Conservation (phyloP, 1,284 basidiomycete genomes). For the Melanopsichium pennsylvanicum region DNA sequence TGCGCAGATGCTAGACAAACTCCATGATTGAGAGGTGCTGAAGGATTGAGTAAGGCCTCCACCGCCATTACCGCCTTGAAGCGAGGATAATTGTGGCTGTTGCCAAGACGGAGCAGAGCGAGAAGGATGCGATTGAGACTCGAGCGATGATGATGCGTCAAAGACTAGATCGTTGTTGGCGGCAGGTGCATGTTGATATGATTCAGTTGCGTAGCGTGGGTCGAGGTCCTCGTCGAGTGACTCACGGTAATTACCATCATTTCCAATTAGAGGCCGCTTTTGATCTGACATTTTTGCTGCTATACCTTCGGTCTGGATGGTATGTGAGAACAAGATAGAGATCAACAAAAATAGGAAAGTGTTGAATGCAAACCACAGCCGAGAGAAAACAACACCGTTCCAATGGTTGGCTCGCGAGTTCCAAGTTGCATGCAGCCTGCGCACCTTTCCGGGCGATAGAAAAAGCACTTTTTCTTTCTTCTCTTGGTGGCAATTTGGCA, state of each 20-base stretch:
- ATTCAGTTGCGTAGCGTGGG: slow-evolving; percentile 54
- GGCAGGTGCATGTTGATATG: slow-evolving; percentile 44
- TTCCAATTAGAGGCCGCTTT: slow-evolving; percentile 34
- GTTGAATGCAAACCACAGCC: not conserved
- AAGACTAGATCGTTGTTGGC: slow-evolving; percentile 34
- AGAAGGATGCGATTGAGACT: slow-evolving; percentile 24
- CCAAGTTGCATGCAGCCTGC: not conserved
- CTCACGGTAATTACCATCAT: slow-evolving; percentile 26
- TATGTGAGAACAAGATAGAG: not conserved
- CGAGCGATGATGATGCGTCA: slow-evolving; percentile 34
- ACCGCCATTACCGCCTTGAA: not conserved
- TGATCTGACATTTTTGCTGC: slow-evolving; percentile 29
- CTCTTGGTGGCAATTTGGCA: not conserved
- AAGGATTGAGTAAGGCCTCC: slow-evolving; percentile 26
- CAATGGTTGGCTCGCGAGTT: not conserved
- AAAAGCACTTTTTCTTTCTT: no score
- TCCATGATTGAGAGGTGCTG: slow-evolving; percentile 42
- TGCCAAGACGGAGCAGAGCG: slow-evolving; percentile 16
- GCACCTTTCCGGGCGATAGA: not conserved
- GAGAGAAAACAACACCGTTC: slow-evolving; percentile 3
- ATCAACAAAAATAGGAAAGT: not conserved
- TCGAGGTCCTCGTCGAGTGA: slow-evolving; percentile 49
- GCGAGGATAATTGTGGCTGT: not conserved
- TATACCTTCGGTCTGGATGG: not conserved
- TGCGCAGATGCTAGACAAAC: slow-evolving; percentile 49